Evolutionary conservation across 805 yeast genomes (phyloP).

Genomic region (Candida loeiensis): DNA sequence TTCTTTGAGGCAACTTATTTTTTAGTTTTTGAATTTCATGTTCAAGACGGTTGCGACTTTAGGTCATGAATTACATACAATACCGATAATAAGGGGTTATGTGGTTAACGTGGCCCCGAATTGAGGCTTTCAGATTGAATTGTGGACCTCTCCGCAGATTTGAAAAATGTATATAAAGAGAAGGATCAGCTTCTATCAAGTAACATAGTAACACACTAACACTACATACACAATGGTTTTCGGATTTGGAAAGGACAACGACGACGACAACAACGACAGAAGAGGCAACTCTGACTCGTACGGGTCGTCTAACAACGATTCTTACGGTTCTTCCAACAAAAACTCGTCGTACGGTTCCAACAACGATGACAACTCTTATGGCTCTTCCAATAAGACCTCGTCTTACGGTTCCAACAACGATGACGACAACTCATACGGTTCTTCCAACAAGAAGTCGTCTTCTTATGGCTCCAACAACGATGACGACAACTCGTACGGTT

Average conservation of each 20-base stretch:
- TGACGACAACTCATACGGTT: slow-evolving; percentile 17
- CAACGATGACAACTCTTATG: slow-evolving; percentile 16
- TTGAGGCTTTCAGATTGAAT: neutral
- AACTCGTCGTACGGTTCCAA: slow-evolving; percentile 20
- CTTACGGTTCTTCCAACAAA: slow-evolving; percentile 17
- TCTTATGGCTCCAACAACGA: slow-evolving; percentile 17
- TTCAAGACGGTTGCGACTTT: neutral
- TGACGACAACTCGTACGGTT: neutral
- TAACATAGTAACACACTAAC: neutral
- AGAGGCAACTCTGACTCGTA: slow-evolving; percentile 14
- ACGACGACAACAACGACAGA: slow-evolving; percentile 16
- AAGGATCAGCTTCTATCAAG: neutral
- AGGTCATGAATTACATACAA: neutral
- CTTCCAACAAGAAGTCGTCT: slow-evolving; percentile 17
- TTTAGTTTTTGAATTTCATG: neutral
- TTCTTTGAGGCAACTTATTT: neutral
- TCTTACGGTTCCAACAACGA: slow-evolving; percentile 20
- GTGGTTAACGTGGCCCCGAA: neutral
- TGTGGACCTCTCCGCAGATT: slow-evolving; percentile 2
- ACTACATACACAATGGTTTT: slow-evolving; percentile 25
- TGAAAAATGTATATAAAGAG: slow-evolving; percentile 1
- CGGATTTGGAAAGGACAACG: slow-evolving; percentile 30
- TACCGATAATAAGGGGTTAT: neutral
- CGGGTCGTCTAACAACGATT: slow-evolving; percentile 17
- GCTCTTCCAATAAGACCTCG: slow-evolving; percentile 16